A percentile compares a stretch with the other conserved stretches of the same genome.
Evolutionary conservation across 805 yeast species (phyloP).

Genomic region (Suhomyces vadensis): DNA sequence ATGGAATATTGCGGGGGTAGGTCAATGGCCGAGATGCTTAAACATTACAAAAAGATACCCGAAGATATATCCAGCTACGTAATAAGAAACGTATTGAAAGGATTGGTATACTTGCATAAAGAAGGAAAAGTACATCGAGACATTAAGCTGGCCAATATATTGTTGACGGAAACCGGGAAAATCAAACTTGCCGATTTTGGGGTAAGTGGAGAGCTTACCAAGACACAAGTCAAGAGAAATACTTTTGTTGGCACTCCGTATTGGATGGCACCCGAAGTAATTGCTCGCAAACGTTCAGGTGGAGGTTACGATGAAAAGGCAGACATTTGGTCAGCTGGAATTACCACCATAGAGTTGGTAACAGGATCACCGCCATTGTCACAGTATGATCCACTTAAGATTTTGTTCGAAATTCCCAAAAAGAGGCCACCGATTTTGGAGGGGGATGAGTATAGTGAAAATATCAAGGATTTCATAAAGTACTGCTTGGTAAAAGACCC

Average conservation of each 20-base stretch:
- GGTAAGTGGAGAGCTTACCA: conserved; percentile 78
- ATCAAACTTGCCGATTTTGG: conserved; percentile 93
- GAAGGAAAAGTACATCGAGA: conserved; percentile 85
- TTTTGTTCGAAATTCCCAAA: conserved; percentile 68
- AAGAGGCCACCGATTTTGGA: conserved; percentile 59
- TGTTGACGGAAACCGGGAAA: conserved; percentile 65
- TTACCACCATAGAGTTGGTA: conserved; percentile 82
- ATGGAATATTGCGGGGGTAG: conserved; percentile 98
- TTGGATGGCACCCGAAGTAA: conserved; percentile 99
- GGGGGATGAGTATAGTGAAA: conserved; percentile 43
- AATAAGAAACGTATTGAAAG: conserved; percentile 62
- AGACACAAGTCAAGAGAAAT: conserved; percentile 51
- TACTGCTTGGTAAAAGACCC: conserved; percentile 72
- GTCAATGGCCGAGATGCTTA: conserved; percentile 76
- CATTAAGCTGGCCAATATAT: conserved; percentile 84
- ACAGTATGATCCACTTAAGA: conserved; percentile 73
- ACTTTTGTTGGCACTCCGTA: conserved; percentile 95
- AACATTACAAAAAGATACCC: conserved; percentile 49
- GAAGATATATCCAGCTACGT: conserved; percentile 67
- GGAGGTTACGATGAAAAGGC: conserved; percentile 80
- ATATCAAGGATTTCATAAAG: conserved; percentile 66
- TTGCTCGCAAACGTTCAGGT: conserved; percentile 34
- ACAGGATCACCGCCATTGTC: conserved; percentile 82
- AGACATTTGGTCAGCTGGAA: conserved; percentile 96
- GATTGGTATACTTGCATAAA: conserved; percentile 73